Conservation (phyloP, 441 rosid genomes). For the Capsella rubella region DNA sequence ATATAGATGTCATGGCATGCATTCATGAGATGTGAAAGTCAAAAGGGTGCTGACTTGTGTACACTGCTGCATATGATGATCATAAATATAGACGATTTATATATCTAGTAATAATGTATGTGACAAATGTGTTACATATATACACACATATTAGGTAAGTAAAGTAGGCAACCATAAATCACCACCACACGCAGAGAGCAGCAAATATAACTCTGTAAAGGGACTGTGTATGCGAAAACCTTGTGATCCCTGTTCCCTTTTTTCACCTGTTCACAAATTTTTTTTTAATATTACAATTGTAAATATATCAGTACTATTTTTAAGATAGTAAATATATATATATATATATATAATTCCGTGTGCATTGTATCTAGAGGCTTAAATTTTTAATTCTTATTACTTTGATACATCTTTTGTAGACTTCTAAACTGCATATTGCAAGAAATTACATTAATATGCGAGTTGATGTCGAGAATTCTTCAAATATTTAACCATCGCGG, state of each 20-base stretch:
- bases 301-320: too few relatives aligned
- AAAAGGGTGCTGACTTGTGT: constrained; percentile 45
- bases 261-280: constrained; percentile 19
- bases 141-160: constrained; percentile 18
- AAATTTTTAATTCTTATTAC: background rate
- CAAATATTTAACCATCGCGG: background rate
- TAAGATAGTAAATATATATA: too few relatives aligned
- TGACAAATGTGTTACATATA: constrained; percentile 16
- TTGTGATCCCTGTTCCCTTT: constrained; percentile 35
- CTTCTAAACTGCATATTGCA: constrained; percentile 4
- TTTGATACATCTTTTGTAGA: background rate
- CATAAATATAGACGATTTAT: constrained; percentile 19
- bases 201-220: constrained; percentile 35
- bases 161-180: constrained; percentile 21
- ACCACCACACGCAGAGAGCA: constrained; percentile 22
- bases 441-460: background rate
- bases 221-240: constrained; percentile 26
- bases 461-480: background rate
- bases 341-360: background rate
- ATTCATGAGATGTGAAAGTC: constrained; percentile 44
- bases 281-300: background rate
- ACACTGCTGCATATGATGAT: constrained; percentile 2
- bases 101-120: constrained; percentile 6
- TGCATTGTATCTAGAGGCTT: constrained; percentile 4
- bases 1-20: constrained; percentile 38